Conservation (phyloP, 2,329 filamentous ascomycete genomes). For the Penicillium psychrosexuale region DNA sequence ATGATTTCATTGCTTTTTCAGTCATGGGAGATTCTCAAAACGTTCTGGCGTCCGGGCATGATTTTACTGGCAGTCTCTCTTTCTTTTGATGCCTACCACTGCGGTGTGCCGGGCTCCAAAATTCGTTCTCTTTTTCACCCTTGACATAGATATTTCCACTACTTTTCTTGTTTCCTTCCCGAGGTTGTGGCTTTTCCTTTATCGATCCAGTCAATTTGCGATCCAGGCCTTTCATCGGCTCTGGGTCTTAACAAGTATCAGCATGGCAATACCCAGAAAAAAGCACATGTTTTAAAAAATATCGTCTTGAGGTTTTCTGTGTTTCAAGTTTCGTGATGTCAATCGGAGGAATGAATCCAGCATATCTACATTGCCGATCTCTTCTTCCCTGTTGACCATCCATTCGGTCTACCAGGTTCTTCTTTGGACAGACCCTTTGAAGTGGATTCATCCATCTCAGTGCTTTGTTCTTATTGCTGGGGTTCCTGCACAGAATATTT, state of each 20-base stretch:
- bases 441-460: slow-evolving; percentile 6
- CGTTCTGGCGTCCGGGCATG: slow-evolving; percentile 37
- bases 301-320: slow-evolving; percentile 16
- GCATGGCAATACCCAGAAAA: slow-evolving; percentile 24
- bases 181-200: slow-evolving; percentile 7
- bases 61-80: slow-evolving; percentile 32
- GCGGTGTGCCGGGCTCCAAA: slow-evolving; percentile 29
- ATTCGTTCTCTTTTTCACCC: slow-evolving; percentile 23
- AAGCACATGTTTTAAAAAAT: slow-evolving; percentile 20
- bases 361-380: slow-evolving; percentile 1
- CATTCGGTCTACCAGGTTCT: neutral
- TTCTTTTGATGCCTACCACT: slow-evolving; percentile 29
- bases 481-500: slow-evolving; percentile 7
- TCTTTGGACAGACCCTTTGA: neutral
- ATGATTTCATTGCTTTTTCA: slow-evolving; percentile 19
- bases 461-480: slow-evolving; percentile 4
- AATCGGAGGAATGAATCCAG: slow-evolving; percentile 1
- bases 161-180: slow-evolving; percentile 18
- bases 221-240: slow-evolving; percentile 8
- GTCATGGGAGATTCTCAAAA: slow-evolving; percentile 32
- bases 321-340: neutral
- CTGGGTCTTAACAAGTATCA: slow-evolving; percentile 31
- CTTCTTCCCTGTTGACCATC: neutral
- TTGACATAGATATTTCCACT: slow-evolving; percentile 34
- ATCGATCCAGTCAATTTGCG: slow-evolving; percentile 21